Evolutionary conservation across 768 basidiomycete genomes (phyloP), one percentile per base, ranked within the genome.

Genomic region (Leucocoprinus leucothites): DNA sequence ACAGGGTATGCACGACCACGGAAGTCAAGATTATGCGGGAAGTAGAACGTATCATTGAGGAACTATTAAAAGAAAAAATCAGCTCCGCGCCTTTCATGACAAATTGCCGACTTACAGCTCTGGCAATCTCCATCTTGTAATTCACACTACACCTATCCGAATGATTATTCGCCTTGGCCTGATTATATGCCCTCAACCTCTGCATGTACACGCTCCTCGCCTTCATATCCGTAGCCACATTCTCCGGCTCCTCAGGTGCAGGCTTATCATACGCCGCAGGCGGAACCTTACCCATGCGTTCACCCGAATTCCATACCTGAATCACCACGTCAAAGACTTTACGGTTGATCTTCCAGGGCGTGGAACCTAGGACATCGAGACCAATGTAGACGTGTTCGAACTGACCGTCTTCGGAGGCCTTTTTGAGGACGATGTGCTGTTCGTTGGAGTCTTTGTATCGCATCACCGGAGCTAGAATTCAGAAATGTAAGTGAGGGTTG

Each of bases 21-120:
- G 79, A 98, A 99, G 71, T 99, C 97, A 63, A 98, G 76, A 69
- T 97, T 98, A 69, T 98, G 96, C 0, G 96, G 95, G 48, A 95
- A 77, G 71, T 93, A 98, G 67, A 98, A 86, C 0, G 74, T 83
- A 61, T 98, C 96, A 52, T 84, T 83, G 48, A 95, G 74, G 79
- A 95, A 97, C 87, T 91, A 56, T 1, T 56, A 26, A 18, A 46
- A 1, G 40, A 91, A 61, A 43, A 18, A 21, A 54, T 11, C 3
- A 19, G 19, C 41, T 24, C 57, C 31, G 2, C 41, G 24, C 5
- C 36, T 36, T 41, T 51, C 22, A 43, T 25, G 41, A 44, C 47
- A 31, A 31, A 22, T 48, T n/a, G n/a, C n/a, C 9, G 14, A 79
- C 87, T 68, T 67, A 94, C 92, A 50, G 94, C 86, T 49, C 90